A percentile compares a stretch with the other conserved stretches of the same genome.
phyloP scores from a whole-genome alignment of 495 filamentous ascomycete species.

The Glarea lozoyensis region DNA sequence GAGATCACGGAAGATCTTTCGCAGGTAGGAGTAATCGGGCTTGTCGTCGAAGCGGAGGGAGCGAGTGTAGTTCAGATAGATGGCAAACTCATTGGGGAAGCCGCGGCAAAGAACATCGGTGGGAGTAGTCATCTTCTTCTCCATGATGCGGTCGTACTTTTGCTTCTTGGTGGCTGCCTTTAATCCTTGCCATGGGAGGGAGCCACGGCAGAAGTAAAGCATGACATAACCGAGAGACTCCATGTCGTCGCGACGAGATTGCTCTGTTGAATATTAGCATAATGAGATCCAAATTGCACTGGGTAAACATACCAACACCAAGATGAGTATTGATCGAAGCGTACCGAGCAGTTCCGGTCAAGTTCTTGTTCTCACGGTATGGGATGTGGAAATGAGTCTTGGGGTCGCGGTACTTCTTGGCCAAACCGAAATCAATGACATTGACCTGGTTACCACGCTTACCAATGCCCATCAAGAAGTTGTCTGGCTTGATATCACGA shows the following conservation, averaged over 20 bases:
- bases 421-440: constrained; percentile 98
- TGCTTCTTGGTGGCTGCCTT: constrained; percentile 99
- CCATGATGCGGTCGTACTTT: constrained; percentile 99
- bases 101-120: constrained; percentile 98
- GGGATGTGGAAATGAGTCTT: constrained; percentile 99
- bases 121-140: constrained; percentile 99
- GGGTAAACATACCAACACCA: constrained; percentile 62
- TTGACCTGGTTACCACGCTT: constrained; percentile 99
- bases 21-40: constrained; percentile 98
- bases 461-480: constrained; percentile 99
- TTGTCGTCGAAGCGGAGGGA: constrained; percentile 99
- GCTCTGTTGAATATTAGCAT: constrained; percentile 51
- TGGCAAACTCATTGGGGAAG: constrained; percentile 99
- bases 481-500: constrained; percentile 99
- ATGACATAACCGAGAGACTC: constrained; percentile 99
- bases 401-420: constrained; percentile 99
- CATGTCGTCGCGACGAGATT: constrained; percentile 99
- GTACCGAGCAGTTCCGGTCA: constrained; percentile 98
- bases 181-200: constrained; percentile 97
- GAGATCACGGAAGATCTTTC: constrained; percentile 99
- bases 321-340: constrained; percentile 99
- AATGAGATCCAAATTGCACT: neutral
- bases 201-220: constrained; percentile 99
- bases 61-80: constrained; percentile 98
- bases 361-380: constrained; percentile 99